Base-by-base conservation (phyloP, 2,329 filamentous ascomycete genomes). In the Trichoderma sp. region DNA sequence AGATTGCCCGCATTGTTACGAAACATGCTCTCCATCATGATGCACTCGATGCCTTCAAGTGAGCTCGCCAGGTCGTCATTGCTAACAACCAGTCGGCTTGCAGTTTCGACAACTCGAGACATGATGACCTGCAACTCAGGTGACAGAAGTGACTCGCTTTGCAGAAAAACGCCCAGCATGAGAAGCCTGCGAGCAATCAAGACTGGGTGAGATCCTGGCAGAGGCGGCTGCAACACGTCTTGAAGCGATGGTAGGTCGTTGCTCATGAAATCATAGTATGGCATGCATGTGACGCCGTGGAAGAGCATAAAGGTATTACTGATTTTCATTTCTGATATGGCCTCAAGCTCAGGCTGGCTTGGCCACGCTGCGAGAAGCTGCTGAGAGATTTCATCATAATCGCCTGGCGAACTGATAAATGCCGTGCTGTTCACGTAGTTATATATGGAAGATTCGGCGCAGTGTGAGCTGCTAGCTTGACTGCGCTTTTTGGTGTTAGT, bases 21-120 rank as follows among this genome's bases (percentile, higher is more conserved):
- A 71, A 81, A 84, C 30, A 84, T 76, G 14, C 78, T 78, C 70
- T 86, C 81, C 0, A 86, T 76, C 71, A 86, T 78, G n/a, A 87
- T 71, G 61, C 82, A 85, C 69, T 86, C 83, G 5, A 87, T 73
- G 0, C 83, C 83, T 63, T 86, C 83, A 1, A 85, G 46, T 0
- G 80, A 82, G 30, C 75, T 76, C 0, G 83, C 72, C 0, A 87
- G 73, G 2, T 82, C 80, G 61, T 86, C 82, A 30, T 86, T 81
- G 18, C 77, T 78, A 0, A 82, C 83, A 1, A 88, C 80, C 24
- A 49, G 46, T 49, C 46, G 24, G 46, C 4, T 49, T 49, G 46
- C 46, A 13, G n/a, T 24, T 21, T 49, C n/a, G 7, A 49, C 46
- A 24, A 13, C 46, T 10, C 46, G 18, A 24, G 2, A 13, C 46